Evolutionary conservation across 2,329 filamentous ascomycete species (phyloP), one percentile per base, ranked within the genome.

Genomic region (Aureobasidium namibiae): DNA sequence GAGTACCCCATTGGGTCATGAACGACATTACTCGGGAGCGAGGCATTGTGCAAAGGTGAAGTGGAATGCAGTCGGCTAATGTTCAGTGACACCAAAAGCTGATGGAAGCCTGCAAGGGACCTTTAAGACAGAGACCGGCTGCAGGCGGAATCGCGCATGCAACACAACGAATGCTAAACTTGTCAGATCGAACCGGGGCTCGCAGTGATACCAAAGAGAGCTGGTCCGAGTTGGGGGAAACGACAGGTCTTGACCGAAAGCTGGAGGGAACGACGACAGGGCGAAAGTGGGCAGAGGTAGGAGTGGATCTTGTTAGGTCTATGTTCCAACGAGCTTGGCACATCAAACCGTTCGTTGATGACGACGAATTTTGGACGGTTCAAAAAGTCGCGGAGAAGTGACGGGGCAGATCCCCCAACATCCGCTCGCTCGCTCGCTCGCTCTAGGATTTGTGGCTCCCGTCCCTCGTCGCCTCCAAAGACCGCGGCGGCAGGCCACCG

Each of bases 1-100:
- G 61, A 69, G 74, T 66, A 68, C 87, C 87, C 78, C 89, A 86
- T 75, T 86, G 84, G 73, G 88, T 90, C 82, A 95, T 92, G 75
- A 95, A 95, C 67, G 90, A 95, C 67, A 91, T 80, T 60, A 95
- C 90, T 95, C 52, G 52, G 63, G 66, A 68, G 61, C 70, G 69
- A 68, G 70, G 68, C 70, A 72, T 72, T 48, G 54, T 56, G 39
- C 6, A n/a, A 44, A 54, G 36, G 50, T 11, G 16, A 6, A 14
- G 18, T 42, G 52, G 52, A 56, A 56, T 56, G 52, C 52, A 36
- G 41, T 42, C 24, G 33, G 38, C 36, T 33, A 31, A 33, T 39
- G 38, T 54, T 42, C 50, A 54, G 50, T 54, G 50, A 42, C 36
- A 54, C 50, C 50, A 33, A 38, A 42, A 54, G 26, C 11, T 42